phyloP scores from a whole-genome alignment of 495 filamentous ascomycete genomes.

The Sphaerosporella brunnea region DNA sequence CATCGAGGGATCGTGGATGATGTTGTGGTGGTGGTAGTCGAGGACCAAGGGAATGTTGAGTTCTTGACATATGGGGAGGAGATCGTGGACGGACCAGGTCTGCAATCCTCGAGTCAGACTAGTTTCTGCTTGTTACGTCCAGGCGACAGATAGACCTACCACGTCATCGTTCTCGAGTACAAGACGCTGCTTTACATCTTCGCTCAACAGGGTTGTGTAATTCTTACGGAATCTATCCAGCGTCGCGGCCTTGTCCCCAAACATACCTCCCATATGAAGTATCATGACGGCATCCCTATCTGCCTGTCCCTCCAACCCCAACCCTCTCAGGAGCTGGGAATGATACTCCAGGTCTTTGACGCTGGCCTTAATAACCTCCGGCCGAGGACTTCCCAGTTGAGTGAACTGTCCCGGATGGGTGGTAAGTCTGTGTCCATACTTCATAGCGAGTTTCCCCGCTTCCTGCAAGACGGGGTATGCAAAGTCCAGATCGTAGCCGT shows the following conservation, averaged over 20 bases:
- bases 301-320: conserved; percentile 60
- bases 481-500: conserved; percentile 80
- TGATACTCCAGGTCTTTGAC: conserved; percentile 80
- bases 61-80: conserved; percentile 81
- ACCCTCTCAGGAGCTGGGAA: conserved; percentile 62
- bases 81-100: conserved; percentile 71
- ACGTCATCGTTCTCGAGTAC: conserved; percentile 95
- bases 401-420: conserved; percentile 90
- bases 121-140: not conserved
- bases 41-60: conserved; percentile 83
- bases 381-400: conserved; percentile 64
- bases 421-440: conserved; percentile 70
- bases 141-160: conserved; percentile 16
- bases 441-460: conserved; percentile 57
- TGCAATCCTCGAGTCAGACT: no score
- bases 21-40: conserved; percentile 93
- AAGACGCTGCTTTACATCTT: conserved; percentile 57
- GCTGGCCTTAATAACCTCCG: conserved; percentile 54
- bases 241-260: conserved; percentile 71
- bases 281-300: conserved; percentile 88
- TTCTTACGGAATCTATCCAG: conserved; percentile 67
- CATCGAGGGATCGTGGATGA: conserved; percentile 56
- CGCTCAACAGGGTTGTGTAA: conserved; percentile 43
- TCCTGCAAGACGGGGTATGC: conserved; percentile 61
- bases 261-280: conserved; percentile 81